Conservation (phyloP, 2,329 filamentous ascomycete genomes). For the Penicillium verrucosum region DNA sequence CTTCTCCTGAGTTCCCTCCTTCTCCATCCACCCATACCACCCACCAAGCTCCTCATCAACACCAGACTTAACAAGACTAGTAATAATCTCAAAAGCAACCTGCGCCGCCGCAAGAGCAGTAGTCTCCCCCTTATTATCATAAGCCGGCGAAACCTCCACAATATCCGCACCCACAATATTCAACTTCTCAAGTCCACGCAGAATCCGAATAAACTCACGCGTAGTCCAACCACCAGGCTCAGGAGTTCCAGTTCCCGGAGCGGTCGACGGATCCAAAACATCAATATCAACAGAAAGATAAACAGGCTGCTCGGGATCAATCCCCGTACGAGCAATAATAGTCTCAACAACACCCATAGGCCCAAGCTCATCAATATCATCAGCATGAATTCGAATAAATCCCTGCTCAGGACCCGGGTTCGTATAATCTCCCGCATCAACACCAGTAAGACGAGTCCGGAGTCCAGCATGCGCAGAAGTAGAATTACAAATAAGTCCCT, state of each 20-base stretch:
- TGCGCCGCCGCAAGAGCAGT: slow-evolving; percentile 81
- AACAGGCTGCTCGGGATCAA: slow-evolving; percentile 65
- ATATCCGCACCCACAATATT: slow-evolving; percentile 88
- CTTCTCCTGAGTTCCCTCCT: slow-evolving; percentile 4
- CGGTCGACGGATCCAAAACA: slow-evolving; percentile 68
- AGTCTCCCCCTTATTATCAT: slow-evolving; percentile 75
- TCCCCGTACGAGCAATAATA: slow-evolving; percentile 69
- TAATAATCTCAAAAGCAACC: slow-evolving; percentile 81
- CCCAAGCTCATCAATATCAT: slow-evolving; percentile 84
- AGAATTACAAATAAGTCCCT: slow-evolving; percentile 72
- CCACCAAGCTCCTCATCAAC: slow-evolving; percentile 39
- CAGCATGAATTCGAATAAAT: slow-evolving; percentile 74
- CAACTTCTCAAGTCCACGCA: slow-evolving; percentile 74
- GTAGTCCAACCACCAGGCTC: slow-evolving; percentile 92
- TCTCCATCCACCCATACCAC: slow-evolving; percentile 38
- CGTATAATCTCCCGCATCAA: slow-evolving; percentile 64
- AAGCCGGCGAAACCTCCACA: slow-evolving; percentile 83
- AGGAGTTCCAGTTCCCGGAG: slow-evolving; percentile 78
- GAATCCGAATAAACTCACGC: slow-evolving; percentile 76
- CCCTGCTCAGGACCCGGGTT: slow-evolving; percentile 69
- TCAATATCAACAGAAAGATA: slow-evolving; percentile 81
- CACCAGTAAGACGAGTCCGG: slow-evolving; percentile 69
- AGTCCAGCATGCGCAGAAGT: slow-evolving; percentile 79
- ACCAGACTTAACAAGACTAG: slow-evolving; percentile 50
- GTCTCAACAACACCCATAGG: slow-evolving; percentile 64